These are phyloP conservation scores for Diversispora epigaea DNA, from an alignment of 192 early-diverging fungal species.

Conservation along the genomic window DNA sequence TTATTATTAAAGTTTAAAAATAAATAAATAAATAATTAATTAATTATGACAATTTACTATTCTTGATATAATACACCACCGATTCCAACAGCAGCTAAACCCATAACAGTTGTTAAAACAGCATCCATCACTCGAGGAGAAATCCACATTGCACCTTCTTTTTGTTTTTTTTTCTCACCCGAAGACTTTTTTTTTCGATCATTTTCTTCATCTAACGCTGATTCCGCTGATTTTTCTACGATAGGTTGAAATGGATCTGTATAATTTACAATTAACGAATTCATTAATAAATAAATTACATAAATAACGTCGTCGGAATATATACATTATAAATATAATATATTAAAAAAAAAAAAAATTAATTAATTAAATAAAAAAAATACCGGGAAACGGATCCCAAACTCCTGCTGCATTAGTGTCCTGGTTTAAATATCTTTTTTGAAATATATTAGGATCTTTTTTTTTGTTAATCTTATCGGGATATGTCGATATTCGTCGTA, in stretches of 20 bases:
- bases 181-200: not conserved
- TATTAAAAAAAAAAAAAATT: not conserved
- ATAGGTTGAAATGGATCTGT: slow-evolving; percentile 34
- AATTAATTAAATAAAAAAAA: slow-evolving; percentile 1
- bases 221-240: slow-evolving; percentile 30
- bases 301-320: too few species aligned
- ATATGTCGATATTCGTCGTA: too few species aligned
- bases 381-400: slow-evolving; percentile 34
- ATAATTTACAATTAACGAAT: too few species aligned
- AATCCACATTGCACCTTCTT: not conserved
- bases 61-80: slow-evolving; percentile 28
- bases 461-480: too few species aligned
- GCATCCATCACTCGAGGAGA: slow-evolving; percentile 33
- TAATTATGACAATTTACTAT: not conserved
- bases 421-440: slow-evolving; percentile 28
- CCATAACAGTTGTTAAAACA: slow-evolving; percentile 33
- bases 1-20: not conserved
- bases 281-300: not conserved
- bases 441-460: not conserved
- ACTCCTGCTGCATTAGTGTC: slow-evolving; percentile 34
- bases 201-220: slow-evolving; percentile 29
- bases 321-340: not conserved
- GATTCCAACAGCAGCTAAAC: slow-evolving; percentile 29
- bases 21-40: not conserved
- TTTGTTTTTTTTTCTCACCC: not conserved